A percentile compares a stretch with the other conserved stretches of the same genome.
These are phyloP conservation scores for Bacidia rubella DNA, from an alignment of 495 filamentous ascomycete genomes.

Conservation along the genomic window DNA sequence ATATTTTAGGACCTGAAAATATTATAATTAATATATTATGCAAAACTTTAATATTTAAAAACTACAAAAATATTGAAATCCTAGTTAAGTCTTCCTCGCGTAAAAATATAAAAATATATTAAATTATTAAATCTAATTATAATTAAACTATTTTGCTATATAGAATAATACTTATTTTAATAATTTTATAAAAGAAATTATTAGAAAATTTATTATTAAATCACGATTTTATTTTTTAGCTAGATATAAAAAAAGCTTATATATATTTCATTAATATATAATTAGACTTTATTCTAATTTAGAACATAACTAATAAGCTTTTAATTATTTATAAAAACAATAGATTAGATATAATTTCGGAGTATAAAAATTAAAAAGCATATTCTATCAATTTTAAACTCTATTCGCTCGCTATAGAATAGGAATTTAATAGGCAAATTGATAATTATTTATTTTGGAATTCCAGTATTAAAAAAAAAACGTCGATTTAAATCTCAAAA, in stretches of 20 bases:
- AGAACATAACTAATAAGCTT: not conserved
- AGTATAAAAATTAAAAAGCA: conserved; percentile 1
- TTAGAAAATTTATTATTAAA: no score
- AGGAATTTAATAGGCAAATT: no score
- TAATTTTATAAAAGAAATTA: conserved; percentile 3
- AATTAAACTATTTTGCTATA: not conserved
- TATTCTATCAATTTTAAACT: conserved; percentile 3
- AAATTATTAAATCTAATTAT: no score
- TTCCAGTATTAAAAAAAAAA: not conserved
- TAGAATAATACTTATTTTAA: not conserved
- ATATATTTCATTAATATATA: not conserved
- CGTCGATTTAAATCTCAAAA: not conserved
- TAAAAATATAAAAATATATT: not conserved
- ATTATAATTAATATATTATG: no score
- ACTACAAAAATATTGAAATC: not conserved
- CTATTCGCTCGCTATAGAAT: no score
- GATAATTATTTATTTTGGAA: not conserved
- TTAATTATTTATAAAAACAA: conserved; percentile 3
- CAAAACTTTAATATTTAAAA: no score
- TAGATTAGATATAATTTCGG: not conserved
- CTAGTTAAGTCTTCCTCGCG: not conserved
- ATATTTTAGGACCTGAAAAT: conserved; percentile 1
- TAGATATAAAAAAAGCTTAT: not conserved
- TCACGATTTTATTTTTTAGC: conserved; percentile 1
- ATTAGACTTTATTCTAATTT: conserved; percentile 1